Evolutionary conservation across 768 basidiomycete genomes (phyloP).

Genomic region (Heimioporus sp.): DNA sequence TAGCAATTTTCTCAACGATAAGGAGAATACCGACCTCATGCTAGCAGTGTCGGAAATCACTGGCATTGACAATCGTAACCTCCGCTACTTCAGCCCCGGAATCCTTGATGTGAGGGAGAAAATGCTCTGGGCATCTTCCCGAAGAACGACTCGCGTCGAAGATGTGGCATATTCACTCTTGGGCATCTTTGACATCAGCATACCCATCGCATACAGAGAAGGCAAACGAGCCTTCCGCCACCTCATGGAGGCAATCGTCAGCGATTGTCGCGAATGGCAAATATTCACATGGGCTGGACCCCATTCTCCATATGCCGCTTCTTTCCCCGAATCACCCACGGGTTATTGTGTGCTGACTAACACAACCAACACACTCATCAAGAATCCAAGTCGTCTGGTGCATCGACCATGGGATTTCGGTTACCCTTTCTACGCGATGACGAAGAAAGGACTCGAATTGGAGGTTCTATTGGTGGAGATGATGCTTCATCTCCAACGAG

Average conservation of each 20-base stretch:
- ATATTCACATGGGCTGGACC: constrained; percentile 22
- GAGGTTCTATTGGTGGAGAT: constrained; percentile 21
- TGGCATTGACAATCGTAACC: constrained; percentile 5
- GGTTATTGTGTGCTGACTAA: constrained; percentile 18
- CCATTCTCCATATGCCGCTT: constrained; percentile 16
- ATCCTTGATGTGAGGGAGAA: constrained; percentile 18
- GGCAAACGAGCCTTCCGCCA: constrained; percentile 24
- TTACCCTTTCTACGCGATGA: constrained; percentile 20
- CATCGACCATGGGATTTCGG: constrained; percentile 15
- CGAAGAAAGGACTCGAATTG: constrained; percentile 22
- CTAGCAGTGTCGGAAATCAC: constrained; percentile 10
- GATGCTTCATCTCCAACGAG: constrained; percentile 19
- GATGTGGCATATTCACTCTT: constrained; percentile 26
- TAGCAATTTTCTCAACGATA: constrained; percentile 14
- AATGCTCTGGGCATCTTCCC: constrained; percentile 23
- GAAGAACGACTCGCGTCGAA: constrained; percentile 25
- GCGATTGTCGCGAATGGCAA: constrained; percentile 17
- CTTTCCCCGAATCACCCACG: constrained; percentile 18
- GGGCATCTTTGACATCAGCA: constrained; percentile 24
- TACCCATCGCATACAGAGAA: constrained; percentile 25
- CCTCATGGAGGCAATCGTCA: constrained; percentile 21
- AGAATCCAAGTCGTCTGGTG: not conserved
- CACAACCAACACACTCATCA: not conserved
- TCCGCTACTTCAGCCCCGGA: constrained; percentile 21
- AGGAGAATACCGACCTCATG: constrained; percentile 16